phyloP scores from a whole-genome alignment of 805 yeast genomes.

The Jamesozyma piceae region DNA sequence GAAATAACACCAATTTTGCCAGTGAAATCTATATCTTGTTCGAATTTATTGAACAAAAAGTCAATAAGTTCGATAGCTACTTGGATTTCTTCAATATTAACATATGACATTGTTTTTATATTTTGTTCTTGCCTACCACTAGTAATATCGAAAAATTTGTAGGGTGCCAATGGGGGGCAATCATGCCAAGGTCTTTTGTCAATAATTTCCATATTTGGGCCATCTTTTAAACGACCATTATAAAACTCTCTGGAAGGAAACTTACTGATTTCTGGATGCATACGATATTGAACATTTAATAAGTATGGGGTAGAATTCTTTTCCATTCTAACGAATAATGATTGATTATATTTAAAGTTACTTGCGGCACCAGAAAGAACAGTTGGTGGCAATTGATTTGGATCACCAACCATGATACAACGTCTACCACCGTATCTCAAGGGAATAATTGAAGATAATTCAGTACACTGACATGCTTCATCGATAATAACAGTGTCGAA shows the following conservation, averaged over 20 bases:
- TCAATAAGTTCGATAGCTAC: slow-evolving; percentile 62
- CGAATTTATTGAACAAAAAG: slow-evolving; percentile 40
- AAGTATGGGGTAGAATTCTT: slow-evolving; percentile 51
- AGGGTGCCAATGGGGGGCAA: slow-evolving; percentile 52
- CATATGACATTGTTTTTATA: slow-evolving; percentile 56
- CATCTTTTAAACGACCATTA: slow-evolving; percentile 61
- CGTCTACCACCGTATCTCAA: slow-evolving; percentile 80
- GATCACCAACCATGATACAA: slow-evolving; percentile 98
- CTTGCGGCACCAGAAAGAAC: slow-evolving; percentile 87
- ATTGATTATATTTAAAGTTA: slow-evolving; percentile 71
- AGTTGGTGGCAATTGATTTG: slow-evolving; percentile 95
- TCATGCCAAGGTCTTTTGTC: slow-evolving; percentile 73
- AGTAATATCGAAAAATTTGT: slow-evolving; percentile 62
- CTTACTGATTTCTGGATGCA: slow-evolving; percentile 85
- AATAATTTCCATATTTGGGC: slow-evolving; percentile 53
- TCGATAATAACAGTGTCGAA: slow-evolving; percentile 90
- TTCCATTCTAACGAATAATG: slow-evolving; percentile 90
- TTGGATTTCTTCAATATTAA: slow-evolving; percentile 60
- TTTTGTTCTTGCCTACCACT: slow-evolving; percentile 60
- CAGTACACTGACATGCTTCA: slow-evolving; percentile 97
- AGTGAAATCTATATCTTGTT: slow-evolving; percentile 40
- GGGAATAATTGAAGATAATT: slow-evolving; percentile 83
- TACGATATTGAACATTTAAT: slow-evolving; percentile 88
- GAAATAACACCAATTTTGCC: slow-evolving; percentile 86
- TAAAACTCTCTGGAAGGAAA: slow-evolving; percentile 87